A percentile compares a stretch with the other conserved stretches of the same genome.
These are phyloP conservation scores for Sphaerostilbella broomeana DNA, from an alignment of 2,329 filamentous ascomycete genomes.

Conservation along the genomic window DNA sequence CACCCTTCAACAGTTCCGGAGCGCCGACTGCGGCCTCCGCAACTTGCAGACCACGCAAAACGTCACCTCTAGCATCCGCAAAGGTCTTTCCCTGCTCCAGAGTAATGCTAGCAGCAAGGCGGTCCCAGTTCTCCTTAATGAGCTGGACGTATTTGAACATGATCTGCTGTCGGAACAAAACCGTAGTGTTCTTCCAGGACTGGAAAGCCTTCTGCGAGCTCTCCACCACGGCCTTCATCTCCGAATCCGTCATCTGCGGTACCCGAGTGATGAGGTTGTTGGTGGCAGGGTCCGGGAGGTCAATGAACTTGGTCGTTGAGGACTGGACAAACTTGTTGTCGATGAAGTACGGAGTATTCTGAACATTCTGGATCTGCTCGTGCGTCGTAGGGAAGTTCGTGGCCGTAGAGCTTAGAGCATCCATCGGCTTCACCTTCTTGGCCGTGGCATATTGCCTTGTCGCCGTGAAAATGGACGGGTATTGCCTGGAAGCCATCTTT, in stretches of 20 bases:
- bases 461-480: slow-evolving; percentile 33
- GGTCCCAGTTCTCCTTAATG: slow-evolving; percentile 79
- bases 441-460: slow-evolving; percentile 53
- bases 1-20: slow-evolving; percentile 74
- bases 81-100: slow-evolving; percentile 87
- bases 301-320: slow-evolving; percentile 64
- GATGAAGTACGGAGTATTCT: slow-evolving; percentile 73
- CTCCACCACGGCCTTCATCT: slow-evolving; percentile 68
- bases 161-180: slow-evolving; percentile 71
- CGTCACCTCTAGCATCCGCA: slow-evolving; percentile 74
- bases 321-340: slow-evolving; percentile 73
- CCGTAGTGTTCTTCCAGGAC: slow-evolving; percentile 63
- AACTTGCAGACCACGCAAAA: slow-evolving; percentile 75
- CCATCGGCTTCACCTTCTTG: slow-evolving; percentile 46
- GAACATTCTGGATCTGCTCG: slow-evolving; percentile 59
- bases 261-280: slow-evolving; percentile 81
- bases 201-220: slow-evolving; percentile 72
- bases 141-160: slow-evolving; percentile 81
- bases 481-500: slow-evolving; percentile 33
- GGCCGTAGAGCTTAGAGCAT: slow-evolving; percentile 47
- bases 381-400: slow-evolving; percentile 64
- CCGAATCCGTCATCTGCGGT: slow-evolving; percentile 71
- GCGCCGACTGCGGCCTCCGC: slow-evolving; percentile 77
- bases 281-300: slow-evolving; percentile 75
- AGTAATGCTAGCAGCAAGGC: slow-evolving; percentile 76